Conservation (phyloP, 2,329 filamentous ascomycete genomes). For the Lojkania enalia region DNA sequence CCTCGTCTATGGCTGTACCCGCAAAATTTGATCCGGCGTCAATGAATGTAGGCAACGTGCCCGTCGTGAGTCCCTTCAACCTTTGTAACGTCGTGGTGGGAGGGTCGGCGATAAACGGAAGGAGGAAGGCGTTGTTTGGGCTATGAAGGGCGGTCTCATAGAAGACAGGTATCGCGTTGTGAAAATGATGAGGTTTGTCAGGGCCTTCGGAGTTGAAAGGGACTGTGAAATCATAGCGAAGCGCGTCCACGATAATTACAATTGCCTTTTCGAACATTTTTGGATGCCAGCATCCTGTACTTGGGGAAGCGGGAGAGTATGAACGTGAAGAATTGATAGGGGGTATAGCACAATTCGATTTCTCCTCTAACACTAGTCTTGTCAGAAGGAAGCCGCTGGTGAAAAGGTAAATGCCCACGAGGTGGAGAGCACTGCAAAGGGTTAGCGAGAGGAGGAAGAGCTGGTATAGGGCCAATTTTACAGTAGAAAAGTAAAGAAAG, state of each 20-base stretch:
- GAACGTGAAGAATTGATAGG: conserved; percentile 59
- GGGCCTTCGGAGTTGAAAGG: conserved; percentile 64
- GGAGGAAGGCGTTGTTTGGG: conserved; percentile 82
- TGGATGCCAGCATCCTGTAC: conserved; percentile 90
- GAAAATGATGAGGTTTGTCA: conserved; percentile 66
- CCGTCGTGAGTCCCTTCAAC: conserved; percentile 91
- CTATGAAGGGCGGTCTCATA: conserved; percentile 76
- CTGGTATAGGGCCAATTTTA: conserved; percentile 32
- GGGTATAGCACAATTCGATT: conserved; percentile 74
- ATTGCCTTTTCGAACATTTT: conserved; percentile 92
- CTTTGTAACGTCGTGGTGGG: conserved; percentile 92
- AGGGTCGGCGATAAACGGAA: conserved; percentile 95
- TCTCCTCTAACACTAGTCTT: conserved; percentile 76
- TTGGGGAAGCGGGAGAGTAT: conserved; percentile 45
- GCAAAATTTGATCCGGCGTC: conserved; percentile 95
- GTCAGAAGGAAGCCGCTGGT: conserved; percentile 94
- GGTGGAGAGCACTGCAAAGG: conserved; percentile 65
- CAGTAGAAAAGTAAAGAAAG: conserved; percentile 71
- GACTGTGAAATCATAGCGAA: conserved; percentile 95
- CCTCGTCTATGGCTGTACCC: conserved; percentile 92
- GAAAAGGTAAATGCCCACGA: conserved; percentile 84
- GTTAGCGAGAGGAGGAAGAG: background rate
- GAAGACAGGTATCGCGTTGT: conserved; percentile 84
- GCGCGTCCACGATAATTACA: conserved; percentile 85
- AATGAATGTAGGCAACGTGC: conserved; percentile 91